Percentiles rank a stretch among this genome's conserved stretches.
Evolutionary conservation across 148 eudicot genomes (phyloP).

Genomic region (Talinum fruticosum): DNA sequence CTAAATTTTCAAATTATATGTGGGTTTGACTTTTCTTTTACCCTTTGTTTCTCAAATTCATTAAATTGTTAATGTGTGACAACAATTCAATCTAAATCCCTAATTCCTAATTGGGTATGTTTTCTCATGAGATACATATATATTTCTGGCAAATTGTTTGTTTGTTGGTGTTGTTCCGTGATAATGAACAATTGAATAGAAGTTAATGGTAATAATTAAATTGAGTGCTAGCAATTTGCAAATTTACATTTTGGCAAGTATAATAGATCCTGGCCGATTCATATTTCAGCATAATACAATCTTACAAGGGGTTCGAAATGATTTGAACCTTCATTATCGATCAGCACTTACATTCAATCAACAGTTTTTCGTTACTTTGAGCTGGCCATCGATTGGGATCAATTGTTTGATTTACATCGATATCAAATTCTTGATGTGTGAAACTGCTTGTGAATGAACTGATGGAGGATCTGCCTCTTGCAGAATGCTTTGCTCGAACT

Average conservation of each 20-base stretch:
- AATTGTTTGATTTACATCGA: not conserved
- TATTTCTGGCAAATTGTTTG: no score
- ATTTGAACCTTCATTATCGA: not conserved
- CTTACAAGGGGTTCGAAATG: not conserved
- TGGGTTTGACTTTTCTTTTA: not conserved
- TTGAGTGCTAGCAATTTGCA: no score
- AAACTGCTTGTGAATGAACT: slow-evolving; percentile 1
- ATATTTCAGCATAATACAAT: not conserved
- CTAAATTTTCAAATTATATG: not conserved
- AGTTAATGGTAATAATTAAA: no score
- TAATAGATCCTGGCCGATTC: not conserved
- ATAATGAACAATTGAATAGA: no score
- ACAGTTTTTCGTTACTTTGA: not conserved
- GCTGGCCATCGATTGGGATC: not conserved
- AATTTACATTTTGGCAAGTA: not conserved
- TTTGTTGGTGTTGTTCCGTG: no score
- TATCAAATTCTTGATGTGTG: not conserved
- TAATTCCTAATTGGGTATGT: no score
- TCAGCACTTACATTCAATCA: not conserved
- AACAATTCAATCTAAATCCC: no score
- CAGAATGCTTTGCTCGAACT: slow-evolving; percentile 57
- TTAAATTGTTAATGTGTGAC: not conserved
- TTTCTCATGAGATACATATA: no score
- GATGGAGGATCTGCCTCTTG: slow-evolving; percentile 1
- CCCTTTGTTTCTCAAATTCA: not conserved